A percentile compares a stretch with the other conserved stretches of the same genome.
Conservation (phyloP, 805 yeast species). For the Blastobotrys robertii region DNA sequence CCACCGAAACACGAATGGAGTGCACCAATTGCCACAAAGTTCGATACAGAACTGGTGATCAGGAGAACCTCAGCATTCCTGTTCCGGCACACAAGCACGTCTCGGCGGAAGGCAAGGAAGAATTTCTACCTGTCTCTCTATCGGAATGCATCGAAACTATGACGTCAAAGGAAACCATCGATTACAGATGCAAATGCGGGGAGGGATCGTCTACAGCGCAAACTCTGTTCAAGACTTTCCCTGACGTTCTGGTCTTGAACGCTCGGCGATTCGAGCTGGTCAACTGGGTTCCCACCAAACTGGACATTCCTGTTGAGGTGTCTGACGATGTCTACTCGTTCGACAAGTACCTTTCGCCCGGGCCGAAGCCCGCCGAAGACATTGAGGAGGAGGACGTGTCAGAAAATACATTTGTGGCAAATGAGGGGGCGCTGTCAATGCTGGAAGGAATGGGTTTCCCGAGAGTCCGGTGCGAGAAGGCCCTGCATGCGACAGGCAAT, state of each 20-base stretch:
- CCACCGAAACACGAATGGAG: constrained; percentile 52
- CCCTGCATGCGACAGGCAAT: constrained; percentile 67
- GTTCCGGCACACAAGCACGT: constrained; percentile 30
- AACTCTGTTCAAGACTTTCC: constrained; percentile 50
- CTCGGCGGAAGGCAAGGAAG: constrained; percentile 32
- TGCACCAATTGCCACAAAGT: constrained; percentile 53
- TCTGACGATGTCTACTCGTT: constrained; percentile 40
- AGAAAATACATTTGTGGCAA: constrained; percentile 37
- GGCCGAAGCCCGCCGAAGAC: constrained; percentile 33
- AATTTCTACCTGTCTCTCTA: constrained; percentile 43
- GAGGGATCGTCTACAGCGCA: constrained; percentile 31
- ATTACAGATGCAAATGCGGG: constrained; percentile 51
- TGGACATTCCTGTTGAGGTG: constrained; percentile 58
- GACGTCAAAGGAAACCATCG: constrained; percentile 44
- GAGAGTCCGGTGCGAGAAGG: constrained; percentile 51
- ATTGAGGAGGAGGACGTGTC: constrained; percentile 13
- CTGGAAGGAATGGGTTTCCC: constrained; percentile 85
- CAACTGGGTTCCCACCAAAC: constrained; percentile 84
- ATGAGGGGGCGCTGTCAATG: constrained; percentile 40
- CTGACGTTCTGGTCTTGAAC: constrained; percentile 59
- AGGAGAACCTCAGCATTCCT: constrained; percentile 57
- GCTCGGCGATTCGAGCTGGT: constrained; percentile 74
- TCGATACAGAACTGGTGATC: constrained; percentile 42
- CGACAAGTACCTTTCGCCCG: constrained; percentile 32
- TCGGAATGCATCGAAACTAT: constrained; percentile 38